Percentiles rank a stretch among this genome's conserved stretches.
Conservation (phyloP, 805 yeast genomes). For the Saccharomyces kudriavzevii region DNA sequence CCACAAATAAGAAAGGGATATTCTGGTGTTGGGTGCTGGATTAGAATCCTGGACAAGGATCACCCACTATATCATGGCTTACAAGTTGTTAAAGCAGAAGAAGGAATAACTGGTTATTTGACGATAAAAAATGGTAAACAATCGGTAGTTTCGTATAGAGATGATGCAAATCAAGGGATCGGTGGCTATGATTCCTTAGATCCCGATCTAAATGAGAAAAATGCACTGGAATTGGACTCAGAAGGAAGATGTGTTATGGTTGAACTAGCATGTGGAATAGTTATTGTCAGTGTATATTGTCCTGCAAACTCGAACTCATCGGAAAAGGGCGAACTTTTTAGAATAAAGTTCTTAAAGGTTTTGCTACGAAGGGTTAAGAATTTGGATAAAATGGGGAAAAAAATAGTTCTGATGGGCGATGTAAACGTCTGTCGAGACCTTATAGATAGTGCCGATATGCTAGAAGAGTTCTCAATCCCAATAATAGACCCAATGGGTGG, state of each 20-base stretch:
- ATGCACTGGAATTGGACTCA: slow-evolving; percentile 47
- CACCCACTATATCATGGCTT: slow-evolving; percentile 39
- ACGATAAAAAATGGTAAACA: slow-evolving; percentile 15
- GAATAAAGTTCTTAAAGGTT: slow-evolving; percentile 49
- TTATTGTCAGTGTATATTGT: slow-evolving; percentile 66
- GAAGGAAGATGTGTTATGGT: slow-evolving; percentile 78
- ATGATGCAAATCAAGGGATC: slow-evolving; percentile 33
- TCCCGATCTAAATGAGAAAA: slow-evolving; percentile 31
- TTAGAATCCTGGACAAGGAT: slow-evolving; percentile 41
- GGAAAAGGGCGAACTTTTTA: slow-evolving; percentile 52
- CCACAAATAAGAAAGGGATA: slow-evolving; percentile 72
- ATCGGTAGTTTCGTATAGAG: slow-evolving; percentile 16
- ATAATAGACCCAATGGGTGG: slow-evolving; percentile 36
- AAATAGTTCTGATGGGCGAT: slow-evolving; percentile 81
- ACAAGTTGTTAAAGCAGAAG: slow-evolving; percentile 68
- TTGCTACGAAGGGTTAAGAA: slow-evolving; percentile 55
- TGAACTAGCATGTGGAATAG: slow-evolving; percentile 57
- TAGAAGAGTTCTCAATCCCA: slow-evolving; percentile 22
- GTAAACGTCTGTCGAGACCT: slow-evolving; percentile 73
- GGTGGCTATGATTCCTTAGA: slow-evolving; percentile 59
- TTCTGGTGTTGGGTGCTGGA: slow-evolving; percentile 84
- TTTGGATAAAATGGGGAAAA: slow-evolving; percentile 49
- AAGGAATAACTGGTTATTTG: slow-evolving; percentile 74
- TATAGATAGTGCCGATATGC: slow-evolving; percentile 71
- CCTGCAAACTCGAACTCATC: slow-evolving; percentile 82